phyloP scores from a whole-genome alignment of 2,329 filamentous ascomycete species.

The Penicillium sp. region DNA sequence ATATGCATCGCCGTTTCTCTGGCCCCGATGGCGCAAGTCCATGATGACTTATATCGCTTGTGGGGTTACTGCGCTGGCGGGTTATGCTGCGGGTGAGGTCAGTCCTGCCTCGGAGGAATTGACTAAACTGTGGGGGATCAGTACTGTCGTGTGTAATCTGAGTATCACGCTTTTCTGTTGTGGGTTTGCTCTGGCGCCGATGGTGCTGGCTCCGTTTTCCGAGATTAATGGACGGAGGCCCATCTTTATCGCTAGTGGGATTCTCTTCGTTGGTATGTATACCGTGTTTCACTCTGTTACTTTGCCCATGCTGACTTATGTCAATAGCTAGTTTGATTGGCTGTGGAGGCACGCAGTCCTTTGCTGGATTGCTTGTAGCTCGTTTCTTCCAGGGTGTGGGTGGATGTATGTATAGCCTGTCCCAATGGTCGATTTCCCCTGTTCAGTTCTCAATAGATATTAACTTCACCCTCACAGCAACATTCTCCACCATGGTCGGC shows the following conservation, averaged over 20 bases:
- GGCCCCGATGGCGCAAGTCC: conserved; percentile 68
- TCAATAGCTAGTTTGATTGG: conserved; percentile 61
- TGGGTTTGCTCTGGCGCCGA: conserved; percentile 80
- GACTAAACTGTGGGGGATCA: conserved; percentile 63
- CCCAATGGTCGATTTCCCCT: neutral
- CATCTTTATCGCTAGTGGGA: conserved; percentile 72
- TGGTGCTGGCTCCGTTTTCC: conserved; percentile 83
- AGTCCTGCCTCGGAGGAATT: conserved; percentile 68
- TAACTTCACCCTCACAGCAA: conserved; percentile 34
- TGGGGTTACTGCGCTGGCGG: conserved; percentile 71
- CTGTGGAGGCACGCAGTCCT: conserved; percentile 68
- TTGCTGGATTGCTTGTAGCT: conserved; percentile 71
- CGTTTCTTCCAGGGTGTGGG: conserved; percentile 78
- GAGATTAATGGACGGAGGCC: conserved; percentile 86
- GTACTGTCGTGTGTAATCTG: conserved; percentile 63
- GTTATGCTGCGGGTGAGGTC: conserved; percentile 79
- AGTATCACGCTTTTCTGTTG: conserved; percentile 80
- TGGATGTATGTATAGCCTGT: conserved; percentile 56
- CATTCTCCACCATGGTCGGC: conserved; percentile 87
- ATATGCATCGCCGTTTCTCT: conserved; percentile 70
- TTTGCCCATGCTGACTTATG: conserved; percentile 8
- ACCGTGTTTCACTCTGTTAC: neutral
- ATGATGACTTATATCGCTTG: conserved; percentile 73
- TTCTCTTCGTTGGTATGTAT: conserved; percentile 61
- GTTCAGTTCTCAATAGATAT: neutral